Base-by-base conservation (phyloP, 805 yeast species). In the Starmerella lactis-condensi region DNA sequence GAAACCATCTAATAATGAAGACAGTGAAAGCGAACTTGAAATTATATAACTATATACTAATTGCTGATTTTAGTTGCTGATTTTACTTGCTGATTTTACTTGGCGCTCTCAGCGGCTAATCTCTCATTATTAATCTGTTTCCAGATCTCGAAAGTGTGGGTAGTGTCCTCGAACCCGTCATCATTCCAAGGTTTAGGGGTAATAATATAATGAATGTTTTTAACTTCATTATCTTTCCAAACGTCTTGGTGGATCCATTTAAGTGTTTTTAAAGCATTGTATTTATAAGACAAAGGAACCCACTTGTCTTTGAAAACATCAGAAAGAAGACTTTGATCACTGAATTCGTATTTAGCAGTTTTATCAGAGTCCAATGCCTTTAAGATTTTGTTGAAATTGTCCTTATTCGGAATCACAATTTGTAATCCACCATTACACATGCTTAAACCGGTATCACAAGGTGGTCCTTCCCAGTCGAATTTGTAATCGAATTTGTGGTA, bases 121-220 rank as follows among this genome's bases (percentile, higher is more conserved):
- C 50, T 34, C 33, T 43, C 43, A 2, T 29, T 28, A 12, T 66
- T 60, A 29, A 61, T 46, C 33, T 50, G 48, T 60, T 65, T 62
- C 75, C 75, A 69, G 39, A 49, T 50, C 11, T 50, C 41, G 41
- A 69, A 69, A 5, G 72, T 65, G 2, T 49, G 56, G 0, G 71
- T 59, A 2, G 52, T 56, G 38, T 64, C 70, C 5, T 48, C 45
- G 22, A 40, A 47, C 30, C 43, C 42, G 6, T 46, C 39, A 6
- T 45, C 43, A 26, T 67, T 62, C 75, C 75, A 69, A 3, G 75
- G 75, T 51, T 69, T 69, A 9, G 75, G 74, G 5, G 62, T 59
- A 24, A 69, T 38, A 20, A 69, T 69, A 44, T 63, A 69, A 47
- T 69, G 75, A 26, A 69, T 56, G 37, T 65, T 67, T 45, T 68